Percentiles rank a stretch among this genome's conserved stretches.
Conservation (phyloP, 2,329 filamentous ascomycete species). For the Aureobasidium sp. region DNA sequence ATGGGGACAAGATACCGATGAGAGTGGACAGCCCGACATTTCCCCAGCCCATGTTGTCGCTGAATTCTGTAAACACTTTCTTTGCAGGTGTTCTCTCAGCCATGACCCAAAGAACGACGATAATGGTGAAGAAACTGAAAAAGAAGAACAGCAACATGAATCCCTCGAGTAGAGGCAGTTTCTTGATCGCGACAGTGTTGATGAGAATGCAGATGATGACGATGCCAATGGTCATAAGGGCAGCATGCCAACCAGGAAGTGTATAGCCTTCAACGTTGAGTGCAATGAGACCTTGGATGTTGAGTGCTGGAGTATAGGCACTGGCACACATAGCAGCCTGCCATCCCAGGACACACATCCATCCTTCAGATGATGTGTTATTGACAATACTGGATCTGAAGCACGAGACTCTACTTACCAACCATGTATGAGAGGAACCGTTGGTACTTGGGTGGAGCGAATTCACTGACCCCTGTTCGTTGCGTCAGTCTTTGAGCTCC, state of each 20-base stretch:
- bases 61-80: conserved; percentile 33
- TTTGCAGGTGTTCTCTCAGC: conserved; percentile 22
- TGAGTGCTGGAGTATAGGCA: conserved; percentile 2
- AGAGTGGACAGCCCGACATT: conserved; percentile 25
- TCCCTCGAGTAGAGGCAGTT: conserved; percentile 26
- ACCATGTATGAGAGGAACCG: conserved; percentile 12
- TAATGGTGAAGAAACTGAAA: conserved; percentile 31
- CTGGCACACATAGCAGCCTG: conserved; percentile 10
- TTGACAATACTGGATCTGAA: background rate
- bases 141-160: conserved; percentile 33
- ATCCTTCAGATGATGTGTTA: background rate
- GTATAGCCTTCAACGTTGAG: background rate
- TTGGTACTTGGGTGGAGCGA: conserved; percentile 12
- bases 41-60: conserved; percentile 33
- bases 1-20: conserved; percentile 26
- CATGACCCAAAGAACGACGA: conserved; percentile 21
- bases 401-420: background rate
- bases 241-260: conserved; percentile 4
- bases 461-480: conserved; percentile 8
- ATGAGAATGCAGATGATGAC: conserved; percentile 6
- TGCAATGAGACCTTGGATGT: conserved; percentile 9
- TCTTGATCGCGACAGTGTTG: conserved; percentile 11
- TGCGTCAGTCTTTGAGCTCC: background rate
- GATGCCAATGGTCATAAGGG: conserved; percentile 9
- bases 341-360: conserved; percentile 14